These are phyloP conservation scores for Wickerhamomyces mucosus DNA, from an alignment of 805 yeast species.

Conservation along the genomic window DNA sequence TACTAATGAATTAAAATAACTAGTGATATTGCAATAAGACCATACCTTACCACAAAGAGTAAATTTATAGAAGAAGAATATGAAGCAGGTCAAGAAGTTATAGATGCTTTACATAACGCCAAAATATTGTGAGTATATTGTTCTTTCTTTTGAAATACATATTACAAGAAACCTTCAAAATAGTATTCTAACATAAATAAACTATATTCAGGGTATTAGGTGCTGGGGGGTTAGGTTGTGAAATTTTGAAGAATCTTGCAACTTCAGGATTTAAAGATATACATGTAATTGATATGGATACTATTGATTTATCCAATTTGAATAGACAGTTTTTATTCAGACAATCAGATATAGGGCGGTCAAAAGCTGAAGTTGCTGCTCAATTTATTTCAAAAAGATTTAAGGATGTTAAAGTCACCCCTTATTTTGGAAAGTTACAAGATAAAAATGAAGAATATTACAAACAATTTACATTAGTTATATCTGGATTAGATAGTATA, in stretches of 20 bases:
- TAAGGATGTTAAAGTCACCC: slow-evolving; percentile 35
- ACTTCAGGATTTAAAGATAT: slow-evolving; percentile 68
- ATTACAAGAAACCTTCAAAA: too few relatives aligned
- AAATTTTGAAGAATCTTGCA: slow-evolving; percentile 68
- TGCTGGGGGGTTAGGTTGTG: slow-evolving; percentile 96
- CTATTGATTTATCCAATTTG: slow-evolving; percentile 82
- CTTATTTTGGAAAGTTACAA: slow-evolving; percentile 59
- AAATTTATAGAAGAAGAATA: slow-evolving; percentile 27
- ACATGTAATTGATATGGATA: slow-evolving; percentile 84
- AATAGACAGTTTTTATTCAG: slow-evolving; percentile 87
- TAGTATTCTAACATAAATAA: too few relatives aligned
- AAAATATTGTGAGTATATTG: slow-evolving; percentile 23
- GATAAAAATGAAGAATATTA: slow-evolving; percentile 56
- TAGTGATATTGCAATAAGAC: slow-evolving; percentile 14
- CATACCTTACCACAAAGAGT: slow-evolving; percentile 20
- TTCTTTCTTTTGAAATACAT: neutral
- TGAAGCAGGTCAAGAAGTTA: slow-evolving; percentile 22
- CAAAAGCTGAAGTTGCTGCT: slow-evolving; percentile 76
- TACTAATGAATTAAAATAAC: too few relatives aligned
- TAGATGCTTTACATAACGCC: slow-evolving; percentile 16
- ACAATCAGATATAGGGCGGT: slow-evolving; percentile 70
- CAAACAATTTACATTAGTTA: slow-evolving; percentile 55
- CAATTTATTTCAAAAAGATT: slow-evolving; percentile 42
- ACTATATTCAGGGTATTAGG: slow-evolving; percentile 48
- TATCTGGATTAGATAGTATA: slow-evolving; percentile 84